Percentiles rank a stretch among this genome's conserved stretches.
Evolutionary conservation across 805 yeast species (phyloP).

Genomic region (Myxozyma vanderwaltii): DNA sequence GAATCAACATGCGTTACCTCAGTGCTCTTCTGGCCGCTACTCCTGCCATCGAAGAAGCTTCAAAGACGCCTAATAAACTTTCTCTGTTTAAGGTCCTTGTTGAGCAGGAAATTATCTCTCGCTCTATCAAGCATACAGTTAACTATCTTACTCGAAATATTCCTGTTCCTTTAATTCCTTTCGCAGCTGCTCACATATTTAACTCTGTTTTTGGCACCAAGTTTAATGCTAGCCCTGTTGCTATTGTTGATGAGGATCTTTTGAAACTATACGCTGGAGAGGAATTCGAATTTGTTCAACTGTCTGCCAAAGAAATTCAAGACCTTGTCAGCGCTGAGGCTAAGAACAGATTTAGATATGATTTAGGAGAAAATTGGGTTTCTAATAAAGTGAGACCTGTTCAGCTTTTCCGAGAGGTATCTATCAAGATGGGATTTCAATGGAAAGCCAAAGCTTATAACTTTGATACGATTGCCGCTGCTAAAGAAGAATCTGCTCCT

Average conservation of each 20-base stretch:
- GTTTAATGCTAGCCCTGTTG: conserved; percentile 48
- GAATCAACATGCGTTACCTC: conserved; percentile 87
- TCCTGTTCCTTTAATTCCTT: conserved; percentile 59
- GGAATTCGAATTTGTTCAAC: conserved; percentile 47
- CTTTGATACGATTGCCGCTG: conserved; percentile 47
- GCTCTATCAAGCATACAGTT: conserved; percentile 76
- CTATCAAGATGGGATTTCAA: conserved; percentile 83
- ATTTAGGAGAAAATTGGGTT: conserved; percentile 55
- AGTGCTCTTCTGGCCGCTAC: conserved; percentile 48
- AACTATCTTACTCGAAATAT: conserved; percentile 51
- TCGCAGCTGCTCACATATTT: conserved; percentile 68
- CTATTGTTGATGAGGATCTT: conserved; percentile 44
- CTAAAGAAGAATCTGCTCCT: conserved; percentile 23
- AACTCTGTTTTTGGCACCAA: conserved; percentile 64
- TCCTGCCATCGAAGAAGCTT: conserved; percentile 36
- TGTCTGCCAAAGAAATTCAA: conserved; percentile 53
- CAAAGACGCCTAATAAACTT: conserved; percentile 41
- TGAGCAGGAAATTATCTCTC: conserved; percentile 71
- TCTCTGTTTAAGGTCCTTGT: conserved; percentile 50
- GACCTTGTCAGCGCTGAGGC: conserved; percentile 57
- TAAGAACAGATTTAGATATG: conserved; percentile 61
- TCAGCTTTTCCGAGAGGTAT: conserved; percentile 67
- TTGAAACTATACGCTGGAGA: conserved; percentile 44
- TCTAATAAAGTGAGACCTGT: conserved; percentile 42
- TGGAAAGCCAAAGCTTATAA: conserved; percentile 60